Percentiles rank a stretch among this genome's conserved stretches.
phyloP scores from a whole-genome alignment of 495 filamentous ascomycete genomes.

The Hypoxylon subgilvum region DNA sequence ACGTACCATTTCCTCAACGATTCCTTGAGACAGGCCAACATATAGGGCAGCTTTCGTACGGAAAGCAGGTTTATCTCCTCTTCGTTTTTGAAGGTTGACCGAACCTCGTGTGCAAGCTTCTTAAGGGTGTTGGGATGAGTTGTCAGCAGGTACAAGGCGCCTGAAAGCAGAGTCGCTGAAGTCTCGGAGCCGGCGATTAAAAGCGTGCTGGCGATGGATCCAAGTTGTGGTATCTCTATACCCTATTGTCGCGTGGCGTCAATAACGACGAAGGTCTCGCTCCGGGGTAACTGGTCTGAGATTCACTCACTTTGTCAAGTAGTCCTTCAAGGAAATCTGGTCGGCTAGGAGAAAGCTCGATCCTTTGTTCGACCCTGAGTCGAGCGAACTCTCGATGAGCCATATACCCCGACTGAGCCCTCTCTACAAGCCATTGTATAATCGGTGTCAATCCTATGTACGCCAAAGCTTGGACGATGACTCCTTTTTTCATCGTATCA shows the following conservation, averaged over 20 bases:
- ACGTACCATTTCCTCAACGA: too few relatives aligned
- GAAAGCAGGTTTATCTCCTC: conserved; percentile 54
- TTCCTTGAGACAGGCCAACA: conserved; percentile 60
- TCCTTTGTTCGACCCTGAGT: conserved; percentile 43
- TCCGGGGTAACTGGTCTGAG: too few relatives aligned
- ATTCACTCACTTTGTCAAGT: conserved; percentile 44
- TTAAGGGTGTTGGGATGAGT: conserved; percentile 46
- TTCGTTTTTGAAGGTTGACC: conserved; percentile 46
- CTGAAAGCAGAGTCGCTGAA: conserved; percentile 55
- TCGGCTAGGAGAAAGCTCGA: too few relatives aligned
- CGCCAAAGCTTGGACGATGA: conserved; percentile 26
- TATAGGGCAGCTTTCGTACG: conserved; percentile 52
- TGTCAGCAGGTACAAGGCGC: conserved; percentile 53
- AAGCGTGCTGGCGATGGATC: conserved; percentile 23
- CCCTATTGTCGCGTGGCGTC: too few relatives aligned
- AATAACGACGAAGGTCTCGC: too few relatives aligned
- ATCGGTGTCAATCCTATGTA: conserved; percentile 29
- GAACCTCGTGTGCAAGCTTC: conserved; percentile 53
- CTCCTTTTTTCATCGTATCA: conserved; percentile 31
- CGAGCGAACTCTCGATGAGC: conserved; percentile 32
- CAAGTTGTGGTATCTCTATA: too few relatives aligned
- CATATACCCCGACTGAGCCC: conserved; percentile 28
- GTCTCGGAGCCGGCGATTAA: conserved; percentile 61
- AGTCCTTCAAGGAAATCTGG: conserved; percentile 49
- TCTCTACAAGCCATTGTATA: background rate